phyloP scores from a whole-genome alignment of 2,329 filamentous ascomycete genomes.

The Tolypocladium album region DNA sequence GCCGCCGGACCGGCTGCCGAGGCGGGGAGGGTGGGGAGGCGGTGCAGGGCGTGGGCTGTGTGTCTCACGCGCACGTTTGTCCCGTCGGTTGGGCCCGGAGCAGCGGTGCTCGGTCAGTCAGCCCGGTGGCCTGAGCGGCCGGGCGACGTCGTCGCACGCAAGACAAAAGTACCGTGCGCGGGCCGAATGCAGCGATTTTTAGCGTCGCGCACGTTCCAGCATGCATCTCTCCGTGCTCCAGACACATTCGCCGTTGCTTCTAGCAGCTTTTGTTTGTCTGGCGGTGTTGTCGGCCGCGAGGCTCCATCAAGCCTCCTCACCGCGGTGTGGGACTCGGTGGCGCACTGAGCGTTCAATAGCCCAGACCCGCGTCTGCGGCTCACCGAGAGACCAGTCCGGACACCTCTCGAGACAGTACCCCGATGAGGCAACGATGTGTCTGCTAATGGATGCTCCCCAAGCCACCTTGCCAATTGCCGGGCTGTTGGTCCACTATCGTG shows the following conservation, averaged over 20 bases:
- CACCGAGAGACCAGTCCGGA: not conserved
- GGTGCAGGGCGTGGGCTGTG: not conserved
- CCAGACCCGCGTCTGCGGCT: not conserved
- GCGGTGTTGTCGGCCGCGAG: not conserved
- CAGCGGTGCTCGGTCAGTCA: not conserved
- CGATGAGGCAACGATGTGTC: not conserved
- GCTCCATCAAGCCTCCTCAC: not conserved
- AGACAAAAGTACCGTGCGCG: not conserved
- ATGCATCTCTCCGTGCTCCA: not conserved
- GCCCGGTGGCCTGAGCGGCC: not conserved
- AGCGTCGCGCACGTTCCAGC: not conserved
- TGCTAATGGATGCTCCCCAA: not conserved
- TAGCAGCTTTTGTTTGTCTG: not conserved
- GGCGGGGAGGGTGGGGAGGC: not conserved
- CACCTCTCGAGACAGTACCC: not conserved
- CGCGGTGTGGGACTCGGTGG: not conserved
- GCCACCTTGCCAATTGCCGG: not conserved
- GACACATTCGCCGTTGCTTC: not conserved
- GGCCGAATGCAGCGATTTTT: not conserved
- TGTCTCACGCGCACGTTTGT: not conserved
- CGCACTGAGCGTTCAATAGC: not conserved
- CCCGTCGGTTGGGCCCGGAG: not conserved
- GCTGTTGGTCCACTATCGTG: not conserved
- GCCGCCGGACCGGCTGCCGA: not conserved
- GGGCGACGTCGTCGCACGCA: not conserved